These are phyloP conservation scores for Fusarium nanum DNA, from an alignment of 2,329 filamentous ascomycete species.

Conservation along the genomic window DNA sequence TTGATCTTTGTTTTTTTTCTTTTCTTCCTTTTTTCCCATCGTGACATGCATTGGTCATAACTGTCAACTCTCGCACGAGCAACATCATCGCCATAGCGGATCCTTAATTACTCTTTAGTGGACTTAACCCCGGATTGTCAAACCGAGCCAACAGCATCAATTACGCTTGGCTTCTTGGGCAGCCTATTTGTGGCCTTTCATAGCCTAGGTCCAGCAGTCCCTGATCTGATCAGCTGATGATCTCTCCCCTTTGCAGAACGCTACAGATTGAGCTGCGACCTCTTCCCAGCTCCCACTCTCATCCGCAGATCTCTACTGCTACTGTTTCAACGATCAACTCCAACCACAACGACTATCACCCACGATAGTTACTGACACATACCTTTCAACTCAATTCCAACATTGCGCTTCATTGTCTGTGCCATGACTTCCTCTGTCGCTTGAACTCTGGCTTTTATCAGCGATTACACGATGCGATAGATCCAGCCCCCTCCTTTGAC, in stretches of 20 bases:
- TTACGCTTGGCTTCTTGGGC: slow-evolving; percentile 34
- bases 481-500: slow-evolving; percentile 36
- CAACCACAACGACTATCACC: slow-evolving; percentile 12
- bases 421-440: slow-evolving; percentile 41
- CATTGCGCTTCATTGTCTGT: slow-evolving; percentile 16
- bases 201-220: slow-evolving; percentile 30
- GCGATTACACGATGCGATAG: slow-evolving; percentile 45
- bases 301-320: slow-evolving; percentile 41
- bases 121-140: slow-evolving; percentile 46
- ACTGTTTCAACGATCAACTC: slow-evolving; percentile 22
- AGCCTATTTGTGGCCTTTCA: slow-evolving; percentile 37
- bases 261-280: slow-evolving; percentile 42
- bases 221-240: slow-evolving; percentile 47
- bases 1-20: background rate
- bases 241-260: slow-evolving; percentile 46
- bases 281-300: slow-evolving; percentile 39
- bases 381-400: slow-evolving; percentile 3
- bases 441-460: slow-evolving; percentile 41
- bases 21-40: background rate
- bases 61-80: slow-evolving; percentile 9
- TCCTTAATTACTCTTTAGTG: slow-evolving; percentile 37
- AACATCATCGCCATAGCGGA: slow-evolving; percentile 33
- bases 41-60: background rate
- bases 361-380: background rate
- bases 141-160: slow-evolving; percentile 40